Evolutionary conservation across 2,329 filamentous ascomycete genomes (phyloP).

Genomic region (Corynespora cassiicola): DNA sequence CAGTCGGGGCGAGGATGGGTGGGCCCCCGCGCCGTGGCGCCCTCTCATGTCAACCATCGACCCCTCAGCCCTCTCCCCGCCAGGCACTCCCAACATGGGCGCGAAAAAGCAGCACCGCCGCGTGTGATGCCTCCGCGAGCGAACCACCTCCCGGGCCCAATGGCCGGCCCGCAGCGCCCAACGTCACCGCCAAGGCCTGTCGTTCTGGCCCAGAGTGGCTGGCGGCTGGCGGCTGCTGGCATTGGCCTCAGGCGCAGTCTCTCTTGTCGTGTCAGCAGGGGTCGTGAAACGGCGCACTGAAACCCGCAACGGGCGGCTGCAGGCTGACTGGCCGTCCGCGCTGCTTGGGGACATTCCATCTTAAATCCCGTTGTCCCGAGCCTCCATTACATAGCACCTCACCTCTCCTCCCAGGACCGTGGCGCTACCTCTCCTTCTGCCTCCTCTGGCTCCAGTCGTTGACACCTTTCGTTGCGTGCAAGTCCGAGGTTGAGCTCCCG

Average conservation of each 20-base stretch:
- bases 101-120: too few species aligned
- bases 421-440: neutral
- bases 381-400: slow-evolving; percentile 23
- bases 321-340: slow-evolving; percentile 31
- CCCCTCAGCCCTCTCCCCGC: too few species aligned
- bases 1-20: too few species aligned
- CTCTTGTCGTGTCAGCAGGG: slow-evolving; percentile 40
- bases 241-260: slow-evolving; percentile 27
- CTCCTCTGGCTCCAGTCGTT: neutral
- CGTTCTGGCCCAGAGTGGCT: slow-evolving; percentile 3
- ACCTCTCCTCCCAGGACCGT: slow-evolving; percentile 20
- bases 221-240: too few species aligned
- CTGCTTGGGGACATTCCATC: slow-evolving; percentile 10
- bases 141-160: too few species aligned
- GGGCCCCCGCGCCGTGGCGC: too few species aligned
- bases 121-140: too few species aligned
- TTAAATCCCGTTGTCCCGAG: slow-evolving; percentile 30
- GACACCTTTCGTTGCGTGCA: too few species aligned
- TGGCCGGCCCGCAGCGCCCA: too few species aligned
- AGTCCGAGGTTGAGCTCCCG: too few species aligned
- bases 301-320: slow-evolving; percentile 43
- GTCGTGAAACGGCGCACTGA: slow-evolving; percentile 44
- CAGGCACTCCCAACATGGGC: too few species aligned
- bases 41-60: too few species aligned
- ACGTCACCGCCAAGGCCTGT: slow-evolving; percentile 5